A percentile compares a stretch with the other conserved stretches of the same genome.
Evolutionary conservation across 2,329 filamentous ascomycete species (phyloP).

Genomic region (Claviceps digitariae): DNA sequence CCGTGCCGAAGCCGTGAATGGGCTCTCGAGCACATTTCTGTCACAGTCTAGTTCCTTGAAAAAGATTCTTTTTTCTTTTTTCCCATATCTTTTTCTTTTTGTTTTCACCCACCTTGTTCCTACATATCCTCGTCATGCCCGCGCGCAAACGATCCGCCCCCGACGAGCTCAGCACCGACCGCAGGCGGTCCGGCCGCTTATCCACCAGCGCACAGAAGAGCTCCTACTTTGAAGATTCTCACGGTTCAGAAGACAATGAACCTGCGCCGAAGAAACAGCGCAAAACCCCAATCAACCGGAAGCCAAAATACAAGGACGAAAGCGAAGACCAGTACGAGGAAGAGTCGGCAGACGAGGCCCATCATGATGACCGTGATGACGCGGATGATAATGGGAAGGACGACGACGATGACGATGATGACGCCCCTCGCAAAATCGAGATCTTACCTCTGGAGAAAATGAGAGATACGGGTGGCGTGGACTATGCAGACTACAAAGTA

Average conservation of each 20-base stretch:
- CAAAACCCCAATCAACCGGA: slow-evolving; percentile 13
- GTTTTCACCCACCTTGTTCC: background rate
- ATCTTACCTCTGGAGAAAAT: slow-evolving; percentile 24
- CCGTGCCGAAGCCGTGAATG: background rate
- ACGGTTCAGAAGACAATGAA: slow-evolving; percentile 4
- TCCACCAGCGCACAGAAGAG: slow-evolving; percentile 33
- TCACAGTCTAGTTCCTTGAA: too few relatives aligned
- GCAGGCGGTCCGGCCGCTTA: slow-evolving; percentile 34
- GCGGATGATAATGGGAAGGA: slow-evolving; percentile 14
- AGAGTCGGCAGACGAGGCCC: slow-evolving; percentile 14
- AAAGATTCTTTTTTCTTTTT: too few relatives aligned
- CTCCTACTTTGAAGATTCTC: slow-evolving; percentile 32
- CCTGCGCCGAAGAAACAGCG: slow-evolving; percentile 16
- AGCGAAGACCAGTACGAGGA: slow-evolving; percentile 12
- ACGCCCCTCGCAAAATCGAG: slow-evolving; percentile 20
- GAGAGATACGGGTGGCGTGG: slow-evolving; percentile 19
- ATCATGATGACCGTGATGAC: slow-evolving; percentile 13
- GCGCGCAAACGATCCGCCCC: slow-evolving; percentile 1
- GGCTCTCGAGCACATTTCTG: too few relatives aligned
- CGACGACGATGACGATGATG: slow-evolving; percentile 24
- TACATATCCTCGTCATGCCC: background rate
- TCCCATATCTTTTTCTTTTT: too few relatives aligned
- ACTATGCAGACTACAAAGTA: slow-evolving; percentile 38
- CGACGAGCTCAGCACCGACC: slow-evolving; percentile 7
- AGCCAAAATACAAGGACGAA: slow-evolving; percentile 1